Conservation (phyloP, 2,329 filamentous ascomycete genomes). For the Scedosporium aurantiacum region DNA sequence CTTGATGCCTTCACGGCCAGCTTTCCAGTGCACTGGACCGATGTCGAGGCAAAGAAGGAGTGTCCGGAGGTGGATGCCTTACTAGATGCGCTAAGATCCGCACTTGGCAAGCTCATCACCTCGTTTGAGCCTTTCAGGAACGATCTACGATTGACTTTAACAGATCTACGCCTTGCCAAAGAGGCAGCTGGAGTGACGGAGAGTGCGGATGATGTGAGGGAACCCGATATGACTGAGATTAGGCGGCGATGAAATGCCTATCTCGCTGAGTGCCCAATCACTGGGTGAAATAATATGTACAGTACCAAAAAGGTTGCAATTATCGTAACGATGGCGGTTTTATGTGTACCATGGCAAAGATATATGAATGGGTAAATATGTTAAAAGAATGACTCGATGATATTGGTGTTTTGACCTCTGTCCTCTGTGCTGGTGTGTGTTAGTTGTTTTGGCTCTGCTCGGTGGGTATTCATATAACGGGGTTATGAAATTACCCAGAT, state of each 20-base stretch:
- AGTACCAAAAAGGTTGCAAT: not conserved
- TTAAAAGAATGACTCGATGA: not conserved
- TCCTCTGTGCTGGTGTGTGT: too few relatives aligned
- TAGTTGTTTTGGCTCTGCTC: not conserved
- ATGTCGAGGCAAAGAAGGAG: constrained; percentile 46
- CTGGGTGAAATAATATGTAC: not conserved
- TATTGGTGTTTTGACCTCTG: too few relatives aligned
- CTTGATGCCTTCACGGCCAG: constrained; percentile 55
- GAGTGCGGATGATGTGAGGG: constrained; percentile 10
- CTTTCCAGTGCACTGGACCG: constrained; percentile 66
- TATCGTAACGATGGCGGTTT: not conserved
- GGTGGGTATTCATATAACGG: not conserved
- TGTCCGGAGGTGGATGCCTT: constrained; percentile 62
- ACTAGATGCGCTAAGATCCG: constrained; percentile 50
- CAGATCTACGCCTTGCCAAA: constrained; percentile 63
- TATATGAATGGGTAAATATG: not conserved
- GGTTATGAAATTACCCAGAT: not conserved
- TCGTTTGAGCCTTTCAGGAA: constrained; percentile 66
- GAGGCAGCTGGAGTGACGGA: constrained; percentile 40
- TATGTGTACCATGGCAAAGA: constrained; percentile 1
- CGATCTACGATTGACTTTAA: constrained; percentile 56
- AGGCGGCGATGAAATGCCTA: not conserved
- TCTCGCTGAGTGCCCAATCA: not conserved
- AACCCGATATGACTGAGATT: constrained; percentile 19
- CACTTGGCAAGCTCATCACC: constrained; percentile 53